A percentile compares a stretch with the other conserved stretches of the same genome.
Conservation (phyloP, 345 rosid genomes). For the Melaleuca alternifolia region DNA sequence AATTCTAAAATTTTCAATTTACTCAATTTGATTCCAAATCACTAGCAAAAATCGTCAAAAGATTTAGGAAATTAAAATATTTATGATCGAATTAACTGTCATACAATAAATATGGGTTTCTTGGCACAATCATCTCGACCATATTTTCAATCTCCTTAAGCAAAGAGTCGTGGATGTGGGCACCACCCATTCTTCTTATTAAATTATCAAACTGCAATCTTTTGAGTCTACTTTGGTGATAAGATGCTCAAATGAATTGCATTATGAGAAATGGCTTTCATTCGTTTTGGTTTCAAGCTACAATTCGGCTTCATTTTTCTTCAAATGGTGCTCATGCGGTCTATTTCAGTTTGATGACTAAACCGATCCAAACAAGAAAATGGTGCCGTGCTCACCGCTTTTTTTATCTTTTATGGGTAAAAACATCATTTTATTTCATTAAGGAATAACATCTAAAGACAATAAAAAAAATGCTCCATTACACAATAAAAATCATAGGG, state of each 20-base stretch:
- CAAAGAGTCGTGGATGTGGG: background rate
- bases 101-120: accelerated
- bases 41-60: background rate
- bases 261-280: background rate
- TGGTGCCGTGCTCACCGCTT: background rate
- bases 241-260: background rate
- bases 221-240: background rate
- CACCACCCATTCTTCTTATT: background rate
- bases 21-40: accelerated
- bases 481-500: background rate
- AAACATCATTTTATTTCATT: background rate
- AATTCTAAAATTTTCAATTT: background rate
- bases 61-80: background rate
- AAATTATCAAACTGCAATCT: background rate
- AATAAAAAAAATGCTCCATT: background rate
- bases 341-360: background rate
- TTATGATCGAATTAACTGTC: accelerated
- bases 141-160: background rate
- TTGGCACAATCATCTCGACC: background rate
- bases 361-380: background rate
- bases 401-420: background rate
- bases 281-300: background rate
- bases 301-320: background rate
- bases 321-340: background rate
- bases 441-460: background rate